Base-by-base conservation (phyloP, 2,329 filamentous ascomycete species). In the Clathrospora elynae region DNA sequence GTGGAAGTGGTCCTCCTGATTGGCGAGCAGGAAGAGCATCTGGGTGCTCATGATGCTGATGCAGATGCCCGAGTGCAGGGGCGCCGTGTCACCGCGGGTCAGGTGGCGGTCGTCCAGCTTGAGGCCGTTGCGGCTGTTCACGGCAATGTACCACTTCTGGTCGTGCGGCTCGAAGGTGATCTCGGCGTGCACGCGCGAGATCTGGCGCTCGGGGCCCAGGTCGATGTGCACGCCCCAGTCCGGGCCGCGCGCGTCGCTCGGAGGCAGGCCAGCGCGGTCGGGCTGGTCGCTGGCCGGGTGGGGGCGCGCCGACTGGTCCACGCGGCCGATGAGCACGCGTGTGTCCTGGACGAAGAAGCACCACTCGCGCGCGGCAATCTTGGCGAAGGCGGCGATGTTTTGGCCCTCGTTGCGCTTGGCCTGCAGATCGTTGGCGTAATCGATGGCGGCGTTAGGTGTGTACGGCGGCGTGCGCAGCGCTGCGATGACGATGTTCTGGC, bases 21-120 rank as follows among this genome's bases (percentile, higher is more conserved):
- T 83, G 0, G 93, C 92, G n/a, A 95, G 82, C 33, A 96, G 89
- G 71, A 99, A 99, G 78, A 97, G 92, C 93, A 99, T 99, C 74
- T 99, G 92, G 1, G 93, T 88, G 38, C 88, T 88, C 59, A 87
- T 87, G 63, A 97, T 88, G 64, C 96, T 90, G 44, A 99, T 85
- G 29, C 97, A 89, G 66, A 92, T 86, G 44, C 93, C 93, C 60
- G 91, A 96, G 28, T 83, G 82, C 17, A 99, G 78, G 19, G 82
- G 74, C 22, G 83, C 80, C 23, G 82, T 78, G 25, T 79, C 74
- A 9, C 86, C 86, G 36, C 85, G 79, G 61, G 87, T 87, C 42
- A 95, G 73, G 13, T 81, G 75, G 35, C 74, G 73, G 48, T 89
- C 88, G 67, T 99, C 89, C 14, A 97, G 77, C 61, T 88, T 89